Base-by-base conservation (phyloP, 2,329 filamentous ascomycete genomes). In the Ophiostoma angusticollis region DNA sequence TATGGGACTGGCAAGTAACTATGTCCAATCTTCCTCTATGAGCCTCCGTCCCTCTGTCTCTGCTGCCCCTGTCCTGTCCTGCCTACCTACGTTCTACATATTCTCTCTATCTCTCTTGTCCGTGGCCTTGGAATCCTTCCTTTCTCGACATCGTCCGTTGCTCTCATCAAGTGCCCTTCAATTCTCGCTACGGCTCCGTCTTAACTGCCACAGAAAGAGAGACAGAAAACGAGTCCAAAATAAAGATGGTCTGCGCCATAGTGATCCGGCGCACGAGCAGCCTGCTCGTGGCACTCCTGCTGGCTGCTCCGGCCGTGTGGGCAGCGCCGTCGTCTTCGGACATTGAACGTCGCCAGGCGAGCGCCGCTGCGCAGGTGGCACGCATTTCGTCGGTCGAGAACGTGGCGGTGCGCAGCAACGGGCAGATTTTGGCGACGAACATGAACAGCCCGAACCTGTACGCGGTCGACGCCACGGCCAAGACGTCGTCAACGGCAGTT, bases 371-470 rank as follows among this genome's bases (percentile, higher is more conserved):
- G 0, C 50, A 56, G 35, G 46, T 55, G 12, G 50, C 53, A 31
- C 44, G 41, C 6, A 46, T 55, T 30, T 44, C 41, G 29, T 55
- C 50, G 6, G 42, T 57, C 39, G 53, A 57, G 41, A 55, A 55
- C 40, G 27, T 57, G 9, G 54, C 54, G 6, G 50, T 54, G 9
- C 54, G 53, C 18, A 37, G 50, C 36, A 52, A 55, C 36, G 55
- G 54, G 21, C 45, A 50, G 30, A 48, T 58, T 28, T 49, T 58
- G 11, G 54, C 51, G 12, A 57, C 54, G 36, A 54, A 54, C 48
- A 55, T 57, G 52, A 54, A 57, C 48, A 48, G 47, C n/a, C 49
- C 54, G 13, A 51, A 50, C 31, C 47, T 58, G 33, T 54, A 52
- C 42, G 33, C 45, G 23, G 39, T 58, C 30, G 51, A 56, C 47